Base-by-base conservation (phyloP, 768 basidiomycete species). In the Pulveroboletus frians region DNA sequence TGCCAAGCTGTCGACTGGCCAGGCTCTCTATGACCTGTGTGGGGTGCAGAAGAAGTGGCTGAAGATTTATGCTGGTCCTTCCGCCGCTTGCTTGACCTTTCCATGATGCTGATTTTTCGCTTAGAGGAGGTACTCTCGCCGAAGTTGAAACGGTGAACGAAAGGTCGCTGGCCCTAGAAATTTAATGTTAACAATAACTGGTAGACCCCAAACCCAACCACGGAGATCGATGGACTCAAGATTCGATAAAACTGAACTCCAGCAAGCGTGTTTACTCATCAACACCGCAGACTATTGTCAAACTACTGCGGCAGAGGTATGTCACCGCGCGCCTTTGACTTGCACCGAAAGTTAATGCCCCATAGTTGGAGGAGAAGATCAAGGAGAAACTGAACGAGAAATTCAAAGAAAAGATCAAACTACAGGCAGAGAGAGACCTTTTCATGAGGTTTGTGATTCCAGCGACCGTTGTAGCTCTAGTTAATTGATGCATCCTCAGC, bases 231-330 rank as follows among this genome's bases (percentile, higher is more conserved):
- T 73, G 17, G 95, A 99, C 42, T 79, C 81, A 5, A 80, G 87
- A n/a, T 78, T 83, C 29, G 93, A 96, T 63, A 53, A 78, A 8
- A 74, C 74, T 4, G 85, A 93, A 51, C 66, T 98, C 29, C 83
- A 81, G 59, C 89, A 88, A 53, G 83, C 89, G 0, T 93, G 91
- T 63, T 72, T 92, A n/a, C 70, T 95, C 21, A 84, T 99, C 62
- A 98, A 99, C 61, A 99, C 96, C 0, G 95, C 94, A 1, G 94
- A 98, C 63, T 99, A 98, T 64, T 99, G 96, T 62, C 88, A 93
- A 54, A 82, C 80, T 1, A 99, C 95, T 3, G 90, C 94, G 1
- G 62, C 82, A 17, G 92, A 96, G 79, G 93, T 86, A 58, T 9
- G 73, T 51, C 10, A 45, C 29, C 2, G 31, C 41, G 17, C 11